Base-by-base conservation (phyloP, 2,329 filamentous ascomycete species). In the Calonectria honghensis region DNA sequence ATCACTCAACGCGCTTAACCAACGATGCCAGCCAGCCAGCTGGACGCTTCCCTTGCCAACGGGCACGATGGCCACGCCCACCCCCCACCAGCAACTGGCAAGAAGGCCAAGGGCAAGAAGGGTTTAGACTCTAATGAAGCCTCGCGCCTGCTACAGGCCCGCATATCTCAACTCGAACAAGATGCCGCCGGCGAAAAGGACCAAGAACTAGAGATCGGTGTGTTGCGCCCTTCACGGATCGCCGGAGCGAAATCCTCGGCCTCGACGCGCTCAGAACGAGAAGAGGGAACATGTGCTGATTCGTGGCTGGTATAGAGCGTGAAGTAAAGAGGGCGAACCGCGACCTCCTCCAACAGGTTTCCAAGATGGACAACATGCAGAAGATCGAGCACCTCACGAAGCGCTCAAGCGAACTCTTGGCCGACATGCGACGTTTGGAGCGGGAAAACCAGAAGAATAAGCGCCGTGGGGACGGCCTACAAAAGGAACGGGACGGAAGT, bases 391-490 rank as follows among this genome's bases (percentile, higher is more conserved):
- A 95, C 66, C 91, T 98, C 16, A 95, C 96, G 80, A 96, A 95
- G 82, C 95, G 96, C 81, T 98, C 97, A 79, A 96, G 95, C 75
- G 96, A 98, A 81, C 91, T 98, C 6, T 89, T 98, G 73, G 93
- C 95, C 69, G 96, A 98, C 75, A 98, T 98, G 95, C 98, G 98
- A 86, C 94, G 96, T 71, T 90, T 98, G 74, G 96, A 99, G 85
- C 94, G 96, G 75, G 97, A 99, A 76, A 96, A 98, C 82, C 91
- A 95, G 76, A 98, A 98, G 86, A 97, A 96, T 81, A 98, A 98
- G 89, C 98, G 98, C 85, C 94, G 96, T 31, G 95, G 95, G 32
- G 97, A 99, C 84, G 94, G 95, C 82, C 86, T 99, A 70, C 97
- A 99, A 85, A 99, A 98, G 84, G 97, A 99, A 82, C 97, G 98